Evolutionary conservation across 352 stramenopile genomes (phyloP).

Genomic region (Thalassiosira hispida): DNA sequence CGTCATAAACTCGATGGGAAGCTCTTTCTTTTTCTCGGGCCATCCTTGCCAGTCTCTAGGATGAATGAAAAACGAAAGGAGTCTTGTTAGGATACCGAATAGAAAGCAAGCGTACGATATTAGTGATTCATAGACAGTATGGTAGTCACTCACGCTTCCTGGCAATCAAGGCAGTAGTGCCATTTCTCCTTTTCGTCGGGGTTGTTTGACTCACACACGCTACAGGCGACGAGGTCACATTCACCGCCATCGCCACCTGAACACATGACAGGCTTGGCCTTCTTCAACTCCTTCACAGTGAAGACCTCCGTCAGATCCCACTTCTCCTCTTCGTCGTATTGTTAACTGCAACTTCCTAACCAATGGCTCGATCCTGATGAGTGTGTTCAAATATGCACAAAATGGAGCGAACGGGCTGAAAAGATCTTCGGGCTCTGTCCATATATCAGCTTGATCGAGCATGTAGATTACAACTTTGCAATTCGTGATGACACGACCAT

Average conservation of each 20-base stretch:
- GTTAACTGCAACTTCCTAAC: no score
- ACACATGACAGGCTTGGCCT: slow-evolving; percentile 12
- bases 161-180: slow-evolving; percentile 73
- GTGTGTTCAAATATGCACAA: no score
- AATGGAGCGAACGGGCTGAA: no score
- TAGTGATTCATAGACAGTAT: not conserved
- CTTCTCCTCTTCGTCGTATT: no score
- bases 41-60: slow-evolving; percentile 43
- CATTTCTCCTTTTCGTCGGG: slow-evolving; percentile 37
- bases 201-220: slow-evolving; percentile 15
- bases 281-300: slow-evolving; percentile 30
- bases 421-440: no score
- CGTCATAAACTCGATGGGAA: slow-evolving; percentile 31
- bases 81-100: not conserved
- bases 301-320: slow-evolving; percentile 43
- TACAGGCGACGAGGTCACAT: slow-evolving; percentile 13
- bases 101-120: not conserved
- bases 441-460: no score
- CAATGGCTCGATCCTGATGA: no score
- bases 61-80: not conserved
- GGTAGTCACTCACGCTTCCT: slow-evolving; percentile 45
- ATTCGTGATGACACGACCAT: no score
- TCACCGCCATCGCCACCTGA: not conserved
- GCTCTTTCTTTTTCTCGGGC: slow-evolving; percentile 43
- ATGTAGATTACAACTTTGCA: no score